Evolutionary conservation across 1,284 basidiomycete genomes (phyloP).

Genomic region (Afroboletus lepidellus): DNA sequence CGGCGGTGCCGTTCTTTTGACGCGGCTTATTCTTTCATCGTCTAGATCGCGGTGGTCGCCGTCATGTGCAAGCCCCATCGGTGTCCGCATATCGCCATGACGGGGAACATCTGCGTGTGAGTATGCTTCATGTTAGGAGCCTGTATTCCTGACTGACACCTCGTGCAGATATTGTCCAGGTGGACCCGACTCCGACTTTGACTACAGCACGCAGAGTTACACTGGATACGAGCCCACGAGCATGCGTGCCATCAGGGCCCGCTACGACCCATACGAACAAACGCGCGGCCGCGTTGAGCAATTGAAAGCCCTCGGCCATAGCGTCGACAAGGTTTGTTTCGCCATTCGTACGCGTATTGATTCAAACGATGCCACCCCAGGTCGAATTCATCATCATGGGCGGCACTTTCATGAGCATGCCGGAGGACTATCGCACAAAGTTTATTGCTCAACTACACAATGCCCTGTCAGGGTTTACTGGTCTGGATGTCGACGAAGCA

Average conservation of each 20-base stretch:
- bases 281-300: constrained; percentile 94
- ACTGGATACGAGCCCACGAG: constrained; percentile 98
- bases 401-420: constrained; percentile 99
- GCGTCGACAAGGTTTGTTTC: constrained; percentile 83
- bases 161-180: constrained; percentile 91
- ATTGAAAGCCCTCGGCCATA: constrained; percentile 91
- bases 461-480: constrained; percentile 93
- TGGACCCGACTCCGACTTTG: constrained; percentile 98
- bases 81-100: constrained; percentile 99
- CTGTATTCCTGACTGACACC: constrained; percentile 1
- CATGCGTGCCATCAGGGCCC: constrained; percentile 97
- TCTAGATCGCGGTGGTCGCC: constrained; percentile 93
- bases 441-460: constrained; percentile 98
- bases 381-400: constrained; percentile 99
- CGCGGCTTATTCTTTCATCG: constrained; percentile 2
- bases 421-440: constrained; percentile 90
- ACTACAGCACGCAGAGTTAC: constrained; percentile 98
- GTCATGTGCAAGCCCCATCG: constrained; percentile 99
- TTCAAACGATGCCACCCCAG: constrained; percentile 38
- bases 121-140: constrained; percentile 26
- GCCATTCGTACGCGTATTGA: constrained; percentile 3
- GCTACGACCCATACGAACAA: constrained; percentile 99
- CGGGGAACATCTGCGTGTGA: constrained; percentile 98
- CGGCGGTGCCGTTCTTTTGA: neutral
- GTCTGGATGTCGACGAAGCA: constrained; percentile 94